phyloP scores from a whole-genome alignment of 495 filamentous ascomycete species.

The Penicillium daleae region DNA sequence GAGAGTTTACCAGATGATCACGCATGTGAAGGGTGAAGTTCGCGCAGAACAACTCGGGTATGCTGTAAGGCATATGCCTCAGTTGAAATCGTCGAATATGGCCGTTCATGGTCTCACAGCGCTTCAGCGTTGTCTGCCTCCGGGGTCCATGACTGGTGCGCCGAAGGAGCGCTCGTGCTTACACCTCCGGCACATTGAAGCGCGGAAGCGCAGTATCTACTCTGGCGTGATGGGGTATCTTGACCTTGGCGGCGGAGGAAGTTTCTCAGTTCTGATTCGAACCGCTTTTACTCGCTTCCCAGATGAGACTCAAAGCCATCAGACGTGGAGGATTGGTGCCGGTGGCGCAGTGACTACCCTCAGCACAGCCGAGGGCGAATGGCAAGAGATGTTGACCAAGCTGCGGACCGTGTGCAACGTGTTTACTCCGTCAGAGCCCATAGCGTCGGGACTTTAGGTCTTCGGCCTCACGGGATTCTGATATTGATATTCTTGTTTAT shows the following conservation, averaged over 20 bases:
- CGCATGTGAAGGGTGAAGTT: constrained; percentile 77
- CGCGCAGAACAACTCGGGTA: constrained; percentile 38
- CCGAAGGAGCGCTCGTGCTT: constrained; percentile 90
- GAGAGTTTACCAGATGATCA: constrained; percentile 88
- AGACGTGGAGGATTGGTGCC: constrained; percentile 82
- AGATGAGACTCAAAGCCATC: constrained; percentile 37
- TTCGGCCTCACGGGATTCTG: too few species aligned
- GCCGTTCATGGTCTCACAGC: constrained; percentile 68
- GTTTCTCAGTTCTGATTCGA: constrained; percentile 87
- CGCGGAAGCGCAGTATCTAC: constrained; percentile 72
- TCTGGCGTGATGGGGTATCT: constrained; percentile 89
- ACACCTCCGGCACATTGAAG: constrained; percentile 72
- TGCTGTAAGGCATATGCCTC: constrained; percentile 39
- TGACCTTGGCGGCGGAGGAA: constrained; percentile 80
- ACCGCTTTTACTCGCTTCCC: constrained; percentile 65
- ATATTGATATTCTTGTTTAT: constrained; percentile 8
- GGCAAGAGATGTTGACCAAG: constrained; percentile 91
- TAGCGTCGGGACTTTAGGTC: too few species aligned
- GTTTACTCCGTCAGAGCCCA: constrained; percentile 37
- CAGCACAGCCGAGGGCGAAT: constrained; percentile 76
- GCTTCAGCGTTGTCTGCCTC: constrained; percentile 76
- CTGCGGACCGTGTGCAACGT: constrained; percentile 65
- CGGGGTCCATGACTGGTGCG: constrained; percentile 93
- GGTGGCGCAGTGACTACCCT: constrained; percentile 86
- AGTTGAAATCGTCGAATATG: constrained; percentile 44